Evolutionary conservation across 2,329 filamentous ascomycete genomes (phyloP).

Genomic region (Bipolaris cookei): DNA sequence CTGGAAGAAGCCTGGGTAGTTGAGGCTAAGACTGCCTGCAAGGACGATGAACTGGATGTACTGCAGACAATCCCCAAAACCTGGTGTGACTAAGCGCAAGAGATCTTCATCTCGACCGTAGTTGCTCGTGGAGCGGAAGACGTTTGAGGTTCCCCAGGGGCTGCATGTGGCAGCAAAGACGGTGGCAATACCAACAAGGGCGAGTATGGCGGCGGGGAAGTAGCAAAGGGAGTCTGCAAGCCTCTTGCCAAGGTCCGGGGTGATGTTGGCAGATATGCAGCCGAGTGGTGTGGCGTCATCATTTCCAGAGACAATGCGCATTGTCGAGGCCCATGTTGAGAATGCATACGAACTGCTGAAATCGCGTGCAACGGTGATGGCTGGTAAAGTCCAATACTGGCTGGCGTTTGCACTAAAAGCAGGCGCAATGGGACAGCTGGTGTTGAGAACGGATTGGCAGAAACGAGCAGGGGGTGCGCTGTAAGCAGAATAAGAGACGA

Average conservation of each 20-base stretch:
- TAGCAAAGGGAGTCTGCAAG: slow-evolving; percentile 74
- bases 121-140: slow-evolving; percentile 97
- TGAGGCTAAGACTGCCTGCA: slow-evolving; percentile 83
- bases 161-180: slow-evolving; percentile 85
- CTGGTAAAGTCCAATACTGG: slow-evolving; percentile 65
- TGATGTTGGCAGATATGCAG: slow-evolving; percentile 82
- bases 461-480: slow-evolving; percentile 62
- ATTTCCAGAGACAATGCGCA: slow-evolving; percentile 80
- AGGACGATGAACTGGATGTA: slow-evolving; percentile 94
- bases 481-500: slow-evolving; percentile 78
- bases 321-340: slow-evolving; percentile 75
- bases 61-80: slow-evolving; percentile 94
- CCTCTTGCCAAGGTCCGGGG: slow-evolving; percentile 76
- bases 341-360: slow-evolving; percentile 87
- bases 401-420: slow-evolving; percentile 67
- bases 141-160: slow-evolving; percentile 89
- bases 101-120: slow-evolving; percentile 94
- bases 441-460: slow-evolving; percentile 62
- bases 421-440: slow-evolving; percentile 75
- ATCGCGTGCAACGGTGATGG: slow-evolving; percentile 74
- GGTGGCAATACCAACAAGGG: slow-evolving; percentile 82
- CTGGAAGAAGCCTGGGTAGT: slow-evolving; percentile 94
- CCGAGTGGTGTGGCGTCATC: slow-evolving; percentile 67
- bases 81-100: slow-evolving; percentile 88
- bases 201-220: slow-evolving; percentile 77